Evolutionary conservation across 2,329 filamentous ascomycete genomes (phyloP), one percentile per base, ranked within the genome.

Genomic region (Sporothrix globosa): DNA sequence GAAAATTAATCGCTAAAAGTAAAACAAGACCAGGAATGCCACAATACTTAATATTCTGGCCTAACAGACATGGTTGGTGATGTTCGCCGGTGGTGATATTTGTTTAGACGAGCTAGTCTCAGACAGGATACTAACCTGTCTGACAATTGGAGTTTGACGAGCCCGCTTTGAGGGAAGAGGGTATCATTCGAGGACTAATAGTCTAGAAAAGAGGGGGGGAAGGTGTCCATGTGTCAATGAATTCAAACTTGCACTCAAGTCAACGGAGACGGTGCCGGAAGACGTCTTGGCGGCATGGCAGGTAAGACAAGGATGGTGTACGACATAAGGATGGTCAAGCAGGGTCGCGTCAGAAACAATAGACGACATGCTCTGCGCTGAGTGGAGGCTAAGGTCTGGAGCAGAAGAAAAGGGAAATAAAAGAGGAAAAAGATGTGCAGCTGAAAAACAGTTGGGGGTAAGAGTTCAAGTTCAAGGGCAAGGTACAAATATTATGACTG

Each of bases 241-340:
- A 11, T 13, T n/a, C 11, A 34, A 48, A 19, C n/a, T 2, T 63
- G 58, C 39, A 41, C 39, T 27, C 58, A 46, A 34, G 60, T 48
- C 44, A 50, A 66, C 61, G 61, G 61, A n/a, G 24, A 66, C 24
- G 41, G 24, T 48, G 41, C 61, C 61, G 41, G 61, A 63, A 63
- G 58, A 41, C 58, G 46, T 21, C 24, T 44, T n/a, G 44, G 44
- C 41, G 44, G 61, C 61, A 48, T 66, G 46, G 61, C 11, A 44
- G 61, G 44, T 19, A 24, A 66, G 46, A 66, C 63, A 39, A 67
- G 65, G 65, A 30, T 41, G 30, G 30, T 53, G 30, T 39, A 34
- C 34, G 34, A 34, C 34, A 39, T 17, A 67, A 19, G 30, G 27
- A 9, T 21, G 48, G 46, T 24, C n/a, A 11, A 39, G 63, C 46